These are phyloP conservation scores for Lasiosphaeria miniovina DNA, from an alignment of 495 filamentous ascomycete genomes.

Conservation along the genomic window DNA sequence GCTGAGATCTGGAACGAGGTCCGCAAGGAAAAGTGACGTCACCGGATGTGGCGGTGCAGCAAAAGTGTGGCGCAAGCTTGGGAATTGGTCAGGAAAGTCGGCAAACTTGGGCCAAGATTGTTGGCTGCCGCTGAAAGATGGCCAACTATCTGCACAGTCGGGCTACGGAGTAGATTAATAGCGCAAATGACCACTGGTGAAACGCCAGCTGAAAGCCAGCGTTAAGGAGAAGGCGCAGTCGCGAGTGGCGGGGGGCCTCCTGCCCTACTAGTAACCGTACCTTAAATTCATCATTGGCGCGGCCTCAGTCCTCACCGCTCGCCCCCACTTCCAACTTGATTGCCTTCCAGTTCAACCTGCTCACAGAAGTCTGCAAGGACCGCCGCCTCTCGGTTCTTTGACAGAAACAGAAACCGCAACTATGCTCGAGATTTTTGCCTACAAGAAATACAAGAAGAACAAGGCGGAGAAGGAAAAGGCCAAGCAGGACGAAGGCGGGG, in stretches of 20 bases:
- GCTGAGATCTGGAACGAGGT: background rate
- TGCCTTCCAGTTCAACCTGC: no score
- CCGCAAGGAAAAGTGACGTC: slow-evolving; percentile 12
- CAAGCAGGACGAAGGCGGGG: slow-evolving; percentile 19
- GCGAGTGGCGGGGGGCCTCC: no score
- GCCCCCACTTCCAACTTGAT: no score
- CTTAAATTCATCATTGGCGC: no score
- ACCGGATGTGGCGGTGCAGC: slow-evolving; percentile 16
- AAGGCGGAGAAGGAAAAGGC: slow-evolving; percentile 36
- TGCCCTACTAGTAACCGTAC: no score
- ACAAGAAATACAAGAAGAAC: slow-evolving; percentile 45
- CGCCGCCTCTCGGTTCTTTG: no score
- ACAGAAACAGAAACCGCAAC: slow-evolving; percentile 9
- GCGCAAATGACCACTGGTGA: background rate
- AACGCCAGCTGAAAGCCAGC: background rate
- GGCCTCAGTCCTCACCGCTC: no score
- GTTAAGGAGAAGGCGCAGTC: no score
- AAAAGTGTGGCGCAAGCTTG: background rate
- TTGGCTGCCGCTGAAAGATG: background rate
- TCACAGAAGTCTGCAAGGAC: no score
- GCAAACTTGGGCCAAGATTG: no score
- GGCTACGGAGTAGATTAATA: no score
- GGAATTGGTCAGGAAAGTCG: background rate
- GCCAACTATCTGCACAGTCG: background rate
- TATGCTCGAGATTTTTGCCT: slow-evolving; percentile 45